These are phyloP conservation scores for Stephania yunnanensis DNA, from an alignment of 164 flowering plant species.

Conservation along the genomic window DNA sequence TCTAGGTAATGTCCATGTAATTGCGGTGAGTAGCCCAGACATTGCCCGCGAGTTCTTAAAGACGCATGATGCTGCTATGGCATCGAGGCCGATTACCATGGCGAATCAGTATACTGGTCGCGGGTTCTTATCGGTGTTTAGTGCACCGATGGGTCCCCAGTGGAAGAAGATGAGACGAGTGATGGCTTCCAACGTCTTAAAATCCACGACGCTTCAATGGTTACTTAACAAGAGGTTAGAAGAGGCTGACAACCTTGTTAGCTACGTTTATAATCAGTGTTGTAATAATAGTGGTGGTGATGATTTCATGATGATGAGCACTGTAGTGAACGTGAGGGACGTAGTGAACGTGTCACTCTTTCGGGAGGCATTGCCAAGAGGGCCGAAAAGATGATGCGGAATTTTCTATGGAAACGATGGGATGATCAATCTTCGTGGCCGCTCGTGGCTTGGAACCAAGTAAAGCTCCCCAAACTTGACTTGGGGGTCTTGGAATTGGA, in stretches of 20 bases:
- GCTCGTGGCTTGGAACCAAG: too few species aligned
- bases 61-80: conserved; percentile 25
- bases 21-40: conserved; percentile 28
- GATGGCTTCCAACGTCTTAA: neutral
- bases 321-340: neutral
- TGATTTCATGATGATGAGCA: too few species aligned
- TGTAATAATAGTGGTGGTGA: neutral
- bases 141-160: conserved; percentile 28
- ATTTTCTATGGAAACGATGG: too few species aligned
- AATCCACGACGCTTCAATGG: neutral
- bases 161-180: conserved; percentile 17
- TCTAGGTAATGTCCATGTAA: conserved; percentile 21
- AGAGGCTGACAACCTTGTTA: conserved; percentile 5
- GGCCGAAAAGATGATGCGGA: too few species aligned
- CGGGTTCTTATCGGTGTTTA: conserved; percentile 19
- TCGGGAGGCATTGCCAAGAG: too few species aligned
- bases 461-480: too few species aligned
- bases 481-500: too few species aligned
- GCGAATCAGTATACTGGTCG: conserved; percentile 13
- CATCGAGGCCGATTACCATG: conserved; percentile 27
- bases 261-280: neutral
- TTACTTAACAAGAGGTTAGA: neutral
- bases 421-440: too few species aligned
- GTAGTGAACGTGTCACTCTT: too few species aligned
- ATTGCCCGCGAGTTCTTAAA: conserved; percentile 26